Percentiles rank a stretch among this genome's conserved stretches.
phyloP scores from a whole-genome alignment of 106 monocot species.

The Allium cepa region DNA sequence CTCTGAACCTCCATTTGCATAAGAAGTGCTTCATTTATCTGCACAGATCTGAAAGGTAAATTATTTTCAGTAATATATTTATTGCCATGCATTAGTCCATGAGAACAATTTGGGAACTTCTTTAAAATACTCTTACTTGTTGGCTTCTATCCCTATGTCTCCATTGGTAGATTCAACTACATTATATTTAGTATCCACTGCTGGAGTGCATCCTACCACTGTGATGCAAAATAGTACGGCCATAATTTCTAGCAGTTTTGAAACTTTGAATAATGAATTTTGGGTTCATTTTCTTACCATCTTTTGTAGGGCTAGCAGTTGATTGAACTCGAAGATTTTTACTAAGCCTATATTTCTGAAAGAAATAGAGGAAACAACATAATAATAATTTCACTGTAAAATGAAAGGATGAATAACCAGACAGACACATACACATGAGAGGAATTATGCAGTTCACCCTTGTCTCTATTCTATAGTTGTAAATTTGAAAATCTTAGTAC shows the following conservation, averaged over 20 bases:
- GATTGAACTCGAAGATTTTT: slow-evolving; percentile 71
- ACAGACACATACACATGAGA: no score
- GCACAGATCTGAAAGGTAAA: slow-evolving; percentile 45
- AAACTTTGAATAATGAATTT: not conserved
- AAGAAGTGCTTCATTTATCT: slow-evolving; percentile 85
- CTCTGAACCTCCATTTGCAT: slow-evolving; percentile 95
- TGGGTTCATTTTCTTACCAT: slow-evolving; percentile 27
- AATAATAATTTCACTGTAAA: not conserved
- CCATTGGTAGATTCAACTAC: slow-evolving; percentile 26
- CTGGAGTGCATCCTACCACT: slow-evolving; percentile 14
- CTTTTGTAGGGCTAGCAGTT: slow-evolving; percentile 25
- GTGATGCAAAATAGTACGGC: not conserved
- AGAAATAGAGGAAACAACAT: not conserved
- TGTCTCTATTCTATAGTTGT: no score
- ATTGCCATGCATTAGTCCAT: no score
- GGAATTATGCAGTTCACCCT: no score
- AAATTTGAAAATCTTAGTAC: no score
- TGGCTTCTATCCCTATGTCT: slow-evolving; percentile 27
- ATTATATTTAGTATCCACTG: slow-evolving; percentile 37
- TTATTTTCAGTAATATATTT: no score
- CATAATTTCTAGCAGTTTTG: no score
- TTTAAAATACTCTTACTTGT: slow-evolving; percentile 43
- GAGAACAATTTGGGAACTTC: no score
- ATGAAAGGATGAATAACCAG: no score
- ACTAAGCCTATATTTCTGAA: slow-evolving; percentile 86